Percentiles rank a stretch among this genome's conserved stretches.
Conservation (phyloP, 2,329 filamentous ascomycete genomes). For the Cladophialophora psammophila region DNA sequence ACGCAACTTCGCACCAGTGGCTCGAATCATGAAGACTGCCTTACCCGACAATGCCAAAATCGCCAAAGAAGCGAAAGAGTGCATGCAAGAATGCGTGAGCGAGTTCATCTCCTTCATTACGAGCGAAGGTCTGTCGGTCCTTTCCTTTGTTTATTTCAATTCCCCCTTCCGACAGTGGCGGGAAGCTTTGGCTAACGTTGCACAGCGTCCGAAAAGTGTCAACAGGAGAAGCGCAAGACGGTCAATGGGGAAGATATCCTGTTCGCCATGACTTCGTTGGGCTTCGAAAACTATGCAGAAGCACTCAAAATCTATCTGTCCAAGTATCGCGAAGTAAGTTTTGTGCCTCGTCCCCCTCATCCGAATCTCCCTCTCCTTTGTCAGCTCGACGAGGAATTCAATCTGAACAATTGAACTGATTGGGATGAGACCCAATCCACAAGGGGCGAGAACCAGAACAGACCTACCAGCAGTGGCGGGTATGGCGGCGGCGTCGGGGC, state of each 20-base stretch:
- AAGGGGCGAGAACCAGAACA: conserved; percentile 69
- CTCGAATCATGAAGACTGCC: conserved; percentile 98
- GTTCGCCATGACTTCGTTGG: conserved; percentile 98
- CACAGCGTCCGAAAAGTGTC: conserved; percentile 96
- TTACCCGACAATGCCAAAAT: conserved; percentile 99
- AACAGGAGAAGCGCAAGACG: conserved; percentile 98
- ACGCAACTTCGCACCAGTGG: conserved; percentile 92
- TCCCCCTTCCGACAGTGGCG: conserved; percentile 18
- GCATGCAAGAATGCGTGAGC: conserved; percentile 99
- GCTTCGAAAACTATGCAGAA: conserved; percentile 98
- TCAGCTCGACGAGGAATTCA: conserved; percentile 48
- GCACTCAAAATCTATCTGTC: conserved; percentile 97
- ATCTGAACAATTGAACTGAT: conserved; percentile 60
- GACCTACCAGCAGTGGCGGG: conserved; percentile 58
- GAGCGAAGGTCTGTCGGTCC: conserved; percentile 77
- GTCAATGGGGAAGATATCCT: conserved; percentile 99
- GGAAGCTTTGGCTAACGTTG: conserved; percentile 36
- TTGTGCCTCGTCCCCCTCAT: conserved; percentile 41
- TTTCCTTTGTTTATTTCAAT: conserved; percentile 2
- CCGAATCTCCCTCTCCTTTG: conserved; percentile 32
- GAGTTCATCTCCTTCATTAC: conserved; percentile 99
- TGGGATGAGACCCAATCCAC: conserved; percentile 78
- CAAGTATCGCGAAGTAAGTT: conserved; percentile 94
- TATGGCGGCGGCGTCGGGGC: conserved; percentile 50
- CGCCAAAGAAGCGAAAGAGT: conserved; percentile 98